Base-by-base conservation (phyloP, 2,329 filamentous ascomycete genomes). In the Spiromastix sp. region DNA sequence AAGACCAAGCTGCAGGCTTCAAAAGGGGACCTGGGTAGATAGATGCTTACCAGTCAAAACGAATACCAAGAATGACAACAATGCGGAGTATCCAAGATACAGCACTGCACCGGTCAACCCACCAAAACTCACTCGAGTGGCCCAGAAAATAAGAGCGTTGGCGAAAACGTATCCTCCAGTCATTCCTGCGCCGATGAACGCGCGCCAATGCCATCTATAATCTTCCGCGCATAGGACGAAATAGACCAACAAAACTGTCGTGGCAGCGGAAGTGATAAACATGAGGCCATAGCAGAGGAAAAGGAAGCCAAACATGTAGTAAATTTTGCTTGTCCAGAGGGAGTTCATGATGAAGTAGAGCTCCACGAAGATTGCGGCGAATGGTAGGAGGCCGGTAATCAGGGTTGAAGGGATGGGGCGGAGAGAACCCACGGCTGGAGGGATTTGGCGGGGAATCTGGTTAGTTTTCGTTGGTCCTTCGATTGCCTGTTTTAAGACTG, bases 221-320 rank as follows among this genome's bases (percentile, higher is more conserved):
- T 98, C 91, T 64, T 98, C 91, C 0, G 85, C 79, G 55, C 89
- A 96, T 10, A 98, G 77, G 48, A 98, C 59, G 68, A 96, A 96
- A 63, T 98, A 98, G 0, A 95, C 84, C 72, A 96, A 80, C 12
- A 98, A 68, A 6, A 96, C 79, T 1, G 91, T 96, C 26, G 93
- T 89, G 1, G 87, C 81, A 0, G 89, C 89, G 40, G 82, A 86
- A 1, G 91, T 96, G 49, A 94, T 82, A 49, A 96, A 85, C 86
- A 98, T 95, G 32, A 98, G 74, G 8, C 84, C 87, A 54, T 94
- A 98, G 70, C 87, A 95, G 38, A 98, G 73, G 70, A 98, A 98
- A 22, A 98, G 68, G 71, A 98, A 98, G 15, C 91, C 91, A 52
- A 98, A 98, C 91, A 98, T 98, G 72, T 98, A 98, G 71, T 98